A percentile compares a stretch with the other conserved stretches of the same genome.
Evolutionary conservation across 352 stramenopile species (phyloP).

Genomic region (Plasmopara viticola): DNA sequence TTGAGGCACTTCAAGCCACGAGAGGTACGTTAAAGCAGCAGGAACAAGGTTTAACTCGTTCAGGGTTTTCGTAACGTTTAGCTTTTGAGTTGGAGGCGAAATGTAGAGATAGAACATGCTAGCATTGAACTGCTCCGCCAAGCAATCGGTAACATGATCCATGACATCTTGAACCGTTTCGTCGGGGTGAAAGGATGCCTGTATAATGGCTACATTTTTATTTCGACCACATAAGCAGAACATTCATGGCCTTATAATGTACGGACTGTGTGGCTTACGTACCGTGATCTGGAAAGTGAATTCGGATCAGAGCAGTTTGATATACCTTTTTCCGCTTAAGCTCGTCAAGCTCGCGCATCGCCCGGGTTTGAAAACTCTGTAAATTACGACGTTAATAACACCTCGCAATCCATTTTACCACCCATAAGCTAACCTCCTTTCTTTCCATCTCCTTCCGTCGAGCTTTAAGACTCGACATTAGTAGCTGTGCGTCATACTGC

Average conservation of each 20-base stretch:
- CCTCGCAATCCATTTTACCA: not conserved
- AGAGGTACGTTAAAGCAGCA: slow-evolving; percentile 70
- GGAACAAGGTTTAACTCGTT: slow-evolving; percentile 67
- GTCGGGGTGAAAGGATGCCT: slow-evolving; percentile 78
- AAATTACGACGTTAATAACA: slow-evolving; percentile 10
- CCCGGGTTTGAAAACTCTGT: slow-evolving; percentile 79
- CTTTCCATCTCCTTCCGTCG: slow-evolving; percentile 71
- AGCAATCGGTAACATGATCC: slow-evolving; percentile 46
- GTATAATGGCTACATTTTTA: slow-evolving; percentile 47
- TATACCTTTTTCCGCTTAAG: slow-evolving; percentile 81
- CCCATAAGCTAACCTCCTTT: slow-evolving; percentile 38
- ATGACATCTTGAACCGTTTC: slow-evolving; percentile 74
- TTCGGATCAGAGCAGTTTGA: slow-evolving; percentile 62
- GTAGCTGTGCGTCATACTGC: slow-evolving; percentile 50
- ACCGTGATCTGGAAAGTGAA: slow-evolving; percentile 85
- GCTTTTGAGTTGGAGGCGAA: slow-evolving; percentile 63
- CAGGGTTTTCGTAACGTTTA: slow-evolving; percentile 50
- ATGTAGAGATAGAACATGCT: slow-evolving; percentile 73
- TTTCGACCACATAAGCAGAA: slow-evolving; percentile 2
- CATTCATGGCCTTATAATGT: not conserved
- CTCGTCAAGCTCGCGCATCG: slow-evolving; percentile 84
- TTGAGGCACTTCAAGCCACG: slow-evolving; percentile 42
- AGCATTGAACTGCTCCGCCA: slow-evolving; percentile 22
- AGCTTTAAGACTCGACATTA: slow-evolving; percentile 73
- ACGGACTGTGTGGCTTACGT: slow-evolving; percentile 4